Base-by-base conservation (phyloP, 2,329 filamentous ascomycete species). In the Coniella lustricola region DNA sequence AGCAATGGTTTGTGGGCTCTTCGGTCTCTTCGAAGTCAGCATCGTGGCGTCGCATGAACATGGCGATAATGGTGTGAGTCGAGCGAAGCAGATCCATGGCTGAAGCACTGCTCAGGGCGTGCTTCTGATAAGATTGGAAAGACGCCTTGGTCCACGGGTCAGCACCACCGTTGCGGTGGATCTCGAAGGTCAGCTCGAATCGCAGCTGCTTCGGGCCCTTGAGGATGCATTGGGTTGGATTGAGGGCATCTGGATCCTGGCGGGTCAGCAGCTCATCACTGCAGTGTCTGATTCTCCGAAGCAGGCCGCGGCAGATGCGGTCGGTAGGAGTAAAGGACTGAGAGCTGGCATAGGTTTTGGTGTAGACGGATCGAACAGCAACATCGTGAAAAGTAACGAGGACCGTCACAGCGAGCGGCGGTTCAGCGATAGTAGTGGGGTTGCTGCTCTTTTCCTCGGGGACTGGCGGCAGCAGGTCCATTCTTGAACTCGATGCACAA, bases 241-340 rank as follows among this genome's bases (percentile, higher is more conserved):
- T 67, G 16, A 75, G 64, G 13, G 75, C 75, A 25, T 58, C 60
- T 14, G 70, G 68, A 57, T 79, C 75, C 52, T 69, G 71, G 49
- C 75, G 70, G 20, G 74, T 77, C 56, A 79, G 71, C 49, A 79
- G 65, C 59, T 79, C 75, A 35, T 70, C 60, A 50, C 68, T 71
- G 63, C 72, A 75, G 57, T 77, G 72, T 54, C 74, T 68, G 38
- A 79, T 65, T 34, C 73, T 72, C 22, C 69, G 67, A 12, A 77
- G 57, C n/a, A 79, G 59, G 2, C 68, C 73, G 33, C 70, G 66
- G 56, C 71, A 75, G 39, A 77, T 59, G n/a, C 68, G 64, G 49
- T 73, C 68, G 35, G 69, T 70, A 41, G 68, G 66, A 14, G 64
- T 59, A 40, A 78, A 67, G 31, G 57, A 59, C 3, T 66, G 57